Base-by-base conservation (phyloP, 169 alveolate genomes). In the Plasmodium gaboni region DNA sequence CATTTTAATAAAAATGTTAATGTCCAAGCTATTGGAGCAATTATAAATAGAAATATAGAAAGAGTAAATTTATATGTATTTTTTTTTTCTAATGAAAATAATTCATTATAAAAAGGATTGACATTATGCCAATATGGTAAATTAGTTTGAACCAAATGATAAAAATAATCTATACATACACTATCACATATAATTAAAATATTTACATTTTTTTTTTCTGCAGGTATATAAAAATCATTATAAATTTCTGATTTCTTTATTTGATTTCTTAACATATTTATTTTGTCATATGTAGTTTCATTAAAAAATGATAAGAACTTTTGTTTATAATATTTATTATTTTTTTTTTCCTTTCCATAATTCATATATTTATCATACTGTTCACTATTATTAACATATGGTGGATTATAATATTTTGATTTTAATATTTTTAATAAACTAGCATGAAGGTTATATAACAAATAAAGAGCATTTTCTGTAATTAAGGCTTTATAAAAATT, bases 101-200 rank as follows among this genome's bases (percentile, higher is more conserved):
- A 70, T 64, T 86, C 87, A 59, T 86, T 73, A 67, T 86, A 86
- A 59, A 86, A 86, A 1, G 92, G 92, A 44, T 44, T 28, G 48
- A 86, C 26, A 60, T 70, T 71, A 44, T 57, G 28, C 87, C 87
- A 86, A 4, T 48, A 15, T 32, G 57, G 50, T 2, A 86, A 71
- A 59, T 86, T 86, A 10, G 53, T 69, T 65, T 71, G 59, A 13
- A 86, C 24, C 15, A 53, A 86, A 60, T 86, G 46, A 17, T 67
- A 86, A 70, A 86, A 86, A 71, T 60, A 86, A 61, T 86, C 92
- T 19, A 86, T 87, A 86, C 92, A 71, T 59, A 86, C 71, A 44
- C 78, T 42, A 71, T 86, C 92, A 86, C 92, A 86, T 19, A 86
- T 53, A 64, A 86, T 60, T 70, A 86, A 60, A 26, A 86, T 86